Base-by-base conservation (phyloP, 73 alveolate species). In the Paramecium biaurelia region DNA sequence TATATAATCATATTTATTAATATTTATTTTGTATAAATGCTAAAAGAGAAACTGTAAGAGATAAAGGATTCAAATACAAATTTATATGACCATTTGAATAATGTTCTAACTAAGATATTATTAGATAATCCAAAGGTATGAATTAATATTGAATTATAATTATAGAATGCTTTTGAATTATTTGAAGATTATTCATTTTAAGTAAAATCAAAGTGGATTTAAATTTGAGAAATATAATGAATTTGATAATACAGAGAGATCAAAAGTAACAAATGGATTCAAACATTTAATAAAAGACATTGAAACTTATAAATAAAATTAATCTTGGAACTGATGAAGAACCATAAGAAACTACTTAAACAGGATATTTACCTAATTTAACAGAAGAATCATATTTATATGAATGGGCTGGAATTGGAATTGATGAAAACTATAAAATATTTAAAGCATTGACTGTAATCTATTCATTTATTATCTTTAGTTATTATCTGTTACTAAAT, bases 361-460 rank as follows among this genome's bases (percentile, higher is more conserved):
- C 95, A 11, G 93, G 92, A 30, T 57, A 79, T 63, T 90, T 97
- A 58, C 97, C 98, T 14, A 95, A 97, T 89, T 32, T 97, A 68
- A 63, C 92, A 34, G 96, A 94, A 53, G 96, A 96, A 41, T 18
- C 93, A 6, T 37, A 79, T 58, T 43, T 97, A 45, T 92, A 96
- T 30, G 95, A 95, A 42, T 95, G 97, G 98, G 98, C 99, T 45
- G 99, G 99, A 1, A 70, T 97, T 23, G 96, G 96, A 43, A 93
- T 97, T 93, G 98, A 97, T n/a, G 99, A 97, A 41, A 96, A 76
- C 34, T 93, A 92, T 85, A 94, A 82, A 70, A 87, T 92, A 28
- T 35, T 37, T 26, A 94, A 93, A 72, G 42, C 57, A 93, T 70
- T 20, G 86, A 68, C 95, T 88, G 94, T 53, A 85, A 23, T 45